Base-by-base conservation (phyloP, 495 filamentous ascomycete genomes). In the Haplographium delicatum region DNA sequence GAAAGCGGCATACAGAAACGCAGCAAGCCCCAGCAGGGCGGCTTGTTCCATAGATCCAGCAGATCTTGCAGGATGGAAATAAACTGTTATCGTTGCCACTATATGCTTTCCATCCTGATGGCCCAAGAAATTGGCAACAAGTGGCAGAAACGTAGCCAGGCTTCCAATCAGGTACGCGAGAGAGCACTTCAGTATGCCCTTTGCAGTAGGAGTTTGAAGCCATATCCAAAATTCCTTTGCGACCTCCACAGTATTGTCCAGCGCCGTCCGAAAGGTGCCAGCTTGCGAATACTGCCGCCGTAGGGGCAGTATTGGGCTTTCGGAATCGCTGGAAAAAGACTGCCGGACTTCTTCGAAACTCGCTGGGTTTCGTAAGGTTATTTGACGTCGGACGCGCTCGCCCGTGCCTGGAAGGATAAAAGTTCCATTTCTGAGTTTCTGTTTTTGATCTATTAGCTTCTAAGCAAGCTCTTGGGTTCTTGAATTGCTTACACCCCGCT, bases 81-180 rank as follows among this genome's bases (percentile, higher is more conserved):
- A 98, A 8, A 96, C 91, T 16, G 86, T 89, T 41, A 95, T 79
- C 2, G 90, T 94, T 40, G 89, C 88, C 31, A 95, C 91, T 71
- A 97, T 83, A 67, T 97, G 93, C 65, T 98, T 98, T 19, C 91
- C 89, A 72, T 97, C 91, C 61, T 91, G 86, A 53, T 82, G 76
- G 4, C 93, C 93, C 28, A 98, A 70, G 48, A 85, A 72, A 2
- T 72, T 69, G 3, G 89, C 80, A 41, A 96, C 73, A 3, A 79
- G 75, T 4, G 82, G 79, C 54, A 88, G 82, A 58, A 91, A 96
- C 1, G 93, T 97, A 11, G 83, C 89, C 63, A 95, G 68, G 48
- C 89, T 95, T 8, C 86, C 93, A 16, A 97, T 63, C 5, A 95
- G 69, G 69, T 97, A 98, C 7, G 91, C 93, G 44, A 98, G 68